Conservation (phyloP, 177 flowering plant species). For the Vitis hybrid region DNA sequence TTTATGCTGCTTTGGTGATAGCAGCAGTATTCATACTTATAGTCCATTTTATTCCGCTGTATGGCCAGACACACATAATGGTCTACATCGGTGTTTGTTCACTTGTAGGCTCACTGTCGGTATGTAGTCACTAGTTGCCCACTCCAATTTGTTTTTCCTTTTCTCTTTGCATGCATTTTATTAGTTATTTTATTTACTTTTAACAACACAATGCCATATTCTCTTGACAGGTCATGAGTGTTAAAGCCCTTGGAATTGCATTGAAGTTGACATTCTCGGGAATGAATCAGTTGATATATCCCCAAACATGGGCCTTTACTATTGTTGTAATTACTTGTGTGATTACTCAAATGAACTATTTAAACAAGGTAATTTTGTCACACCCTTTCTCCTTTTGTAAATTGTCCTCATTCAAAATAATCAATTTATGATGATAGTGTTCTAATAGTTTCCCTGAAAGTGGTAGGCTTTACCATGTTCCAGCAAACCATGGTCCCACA, state of each 20-base stretch:
- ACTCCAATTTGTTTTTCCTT: neutral
- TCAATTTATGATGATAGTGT: too few species aligned
- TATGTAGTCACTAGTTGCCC: slow-evolving; percentile 30
- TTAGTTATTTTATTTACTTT: neutral
- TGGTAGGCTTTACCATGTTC: too few species aligned
- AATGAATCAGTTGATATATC: slow-evolving; percentile 64
- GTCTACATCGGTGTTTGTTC: slow-evolving; percentile 87
- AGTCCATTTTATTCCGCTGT: slow-evolving; percentile 64
- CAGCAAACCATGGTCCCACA: too few species aligned
- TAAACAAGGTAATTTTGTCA: slow-evolving; percentile 54
- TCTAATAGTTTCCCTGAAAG: too few species aligned
- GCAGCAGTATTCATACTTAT: slow-evolving; percentile 63
- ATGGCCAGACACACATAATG: slow-evolving; percentile 90
- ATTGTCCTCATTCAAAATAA: neutral
- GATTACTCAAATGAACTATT: slow-evolving; percentile 72
- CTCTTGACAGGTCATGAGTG: slow-evolving; percentile 63
- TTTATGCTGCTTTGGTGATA: slow-evolving; percentile 66
- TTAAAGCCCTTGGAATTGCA: slow-evolving; percentile 74
- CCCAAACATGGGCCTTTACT: slow-evolving; percentile 71
- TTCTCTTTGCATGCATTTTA: neutral
- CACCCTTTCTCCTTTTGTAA: neutral
- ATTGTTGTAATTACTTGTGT: slow-evolving; percentile 54
- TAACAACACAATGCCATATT: neutral
- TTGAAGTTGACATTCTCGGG: slow-evolving; percentile 69
- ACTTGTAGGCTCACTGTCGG: slow-evolving; percentile 85